Conservation (phyloP, 306 rosid genomes). For the Dryas drummondii region DNA sequence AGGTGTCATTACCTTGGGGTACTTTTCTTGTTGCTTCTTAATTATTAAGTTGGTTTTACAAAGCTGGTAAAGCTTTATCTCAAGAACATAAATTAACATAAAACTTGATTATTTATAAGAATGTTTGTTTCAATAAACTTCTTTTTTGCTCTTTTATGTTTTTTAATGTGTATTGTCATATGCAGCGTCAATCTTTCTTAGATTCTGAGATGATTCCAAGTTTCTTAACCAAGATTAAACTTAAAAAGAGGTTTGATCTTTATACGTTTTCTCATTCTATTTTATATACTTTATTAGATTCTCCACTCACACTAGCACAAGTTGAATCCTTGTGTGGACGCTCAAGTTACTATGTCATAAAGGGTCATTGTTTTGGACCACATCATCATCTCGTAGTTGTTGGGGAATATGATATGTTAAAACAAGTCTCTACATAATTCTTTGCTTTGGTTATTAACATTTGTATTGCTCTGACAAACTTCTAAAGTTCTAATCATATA, state of each 20-base stretch:
- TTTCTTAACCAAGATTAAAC: background rate
- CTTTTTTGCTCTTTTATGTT: background rate
- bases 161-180: background rate
- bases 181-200: constrained; percentile 13
- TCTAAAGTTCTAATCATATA: no score
- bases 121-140: background rate
- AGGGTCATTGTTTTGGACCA: constrained; percentile 11
- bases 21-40: no score
- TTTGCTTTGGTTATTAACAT: background rate
- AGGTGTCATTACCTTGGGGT: no score
- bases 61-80: background rate
- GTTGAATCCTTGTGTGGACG: constrained; percentile 31
- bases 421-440: background rate
- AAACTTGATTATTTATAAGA: background rate
- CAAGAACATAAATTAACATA: constrained; percentile 1
- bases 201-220: constrained; percentile 18
- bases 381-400: background rate
- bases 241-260: background rate
- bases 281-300: background rate
- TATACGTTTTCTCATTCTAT: background rate
- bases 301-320: constrained; percentile 35
- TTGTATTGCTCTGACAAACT: no score
- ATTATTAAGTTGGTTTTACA: no score
- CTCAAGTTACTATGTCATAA: constrained; percentile 8
- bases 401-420: background rate